Base-by-base conservation (phyloP, 139 green algal genomes). In the Yamagishiella unicocca region DNA sequence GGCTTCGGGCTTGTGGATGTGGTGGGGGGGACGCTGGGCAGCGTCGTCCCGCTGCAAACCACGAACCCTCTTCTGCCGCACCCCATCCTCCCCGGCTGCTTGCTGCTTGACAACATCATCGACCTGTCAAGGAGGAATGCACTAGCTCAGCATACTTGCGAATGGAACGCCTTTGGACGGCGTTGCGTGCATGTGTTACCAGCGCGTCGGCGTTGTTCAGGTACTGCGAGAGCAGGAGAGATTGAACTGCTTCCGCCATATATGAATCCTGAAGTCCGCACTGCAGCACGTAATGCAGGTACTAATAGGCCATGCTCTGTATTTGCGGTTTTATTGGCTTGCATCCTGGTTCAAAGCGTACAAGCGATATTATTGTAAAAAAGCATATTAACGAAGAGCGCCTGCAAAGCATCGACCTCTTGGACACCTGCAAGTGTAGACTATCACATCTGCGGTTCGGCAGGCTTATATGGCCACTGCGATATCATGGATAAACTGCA, bases 61-160 rank as follows among this genome's bases (percentile, higher is more conserved):
- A 27, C 9, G 9, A 21, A 5, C 40, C 40, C 40, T 58, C 29
- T 79, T 40, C 71, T 79, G 71, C 10, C 38, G 71, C 10, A 22
- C 38, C 9, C 21, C 71, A 33, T 33, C 71, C 9, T 79, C 43
- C 14, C 35, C 71, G 9, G 19, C 37, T 37, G 22, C 71, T 17
- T 79, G 71, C 71, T 79, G 71, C 71, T 58, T 38, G 10, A 79
- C 10, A 58, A 25, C 29, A 24, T 79, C 71, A 38, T 54, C 42
- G 2, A 58, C 71, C 71, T 79, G 43, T 58, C 37, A 40, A n/a
- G 33, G 4, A 61, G 35, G 43, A 79, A 76, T 14, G 19, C 58
- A n/a, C 19, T 7, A 9, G 19, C 10, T 72, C 64, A 19, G 31
- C 58, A 67, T n/a, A 67, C n/a, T n/a, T n/a, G n/a, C n/a, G n/a